Evolutionary conservation across 495 filamentous ascomycete genomes (phyloP).

Genomic region (Penicillium crystallinum): DNA sequence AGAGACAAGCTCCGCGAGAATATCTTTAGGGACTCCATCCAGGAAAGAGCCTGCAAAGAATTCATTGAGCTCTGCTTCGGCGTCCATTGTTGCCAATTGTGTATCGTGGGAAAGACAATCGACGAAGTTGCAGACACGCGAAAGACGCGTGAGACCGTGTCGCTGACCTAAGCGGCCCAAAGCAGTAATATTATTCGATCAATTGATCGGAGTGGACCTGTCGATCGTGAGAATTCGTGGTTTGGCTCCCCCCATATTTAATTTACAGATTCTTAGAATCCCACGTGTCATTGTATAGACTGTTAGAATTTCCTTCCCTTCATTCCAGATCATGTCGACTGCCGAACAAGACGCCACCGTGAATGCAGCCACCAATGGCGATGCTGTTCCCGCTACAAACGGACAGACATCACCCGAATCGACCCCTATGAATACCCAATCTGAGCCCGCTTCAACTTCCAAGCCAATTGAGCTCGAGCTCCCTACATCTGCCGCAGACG

Average conservation of each 20-base stretch:
- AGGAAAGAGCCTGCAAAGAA: conserved; percentile 55
- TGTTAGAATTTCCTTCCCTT: neutral
- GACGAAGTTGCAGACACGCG: conserved; percentile 7
- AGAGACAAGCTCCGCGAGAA: conserved; percentile 71
- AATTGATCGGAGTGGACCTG: conserved; percentile 6
- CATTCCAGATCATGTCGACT: neutral
- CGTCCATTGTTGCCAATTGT: conserved; percentile 19
- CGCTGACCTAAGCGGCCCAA: conserved; percentile 19
- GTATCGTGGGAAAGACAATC: conserved; percentile 6
- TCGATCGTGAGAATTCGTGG: conserved; percentile 3
- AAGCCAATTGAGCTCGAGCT: conserved; percentile 34
- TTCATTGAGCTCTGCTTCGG: conserved; percentile 57
- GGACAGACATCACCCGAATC: conserved; percentile 5
- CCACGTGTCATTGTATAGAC: neutral
- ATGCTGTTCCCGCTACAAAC: conserved; percentile 9
- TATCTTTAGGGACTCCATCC: conserved; percentile 60
- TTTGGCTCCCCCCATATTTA: neutral
- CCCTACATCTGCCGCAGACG: conserved; percentile 41
- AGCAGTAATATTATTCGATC: conserved; percentile 18
- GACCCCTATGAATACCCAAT: conserved; percentile 7
- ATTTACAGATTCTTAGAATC: neutral
- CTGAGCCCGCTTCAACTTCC: conserved; percentile 4
- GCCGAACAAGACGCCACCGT: conserved; percentile 1
- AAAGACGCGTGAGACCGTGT: conserved; percentile 18
- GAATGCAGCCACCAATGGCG: conserved; percentile 14